Conservation (phyloP, 768 basidiomycete genomes). For the Kwoniella sp. region DNA sequence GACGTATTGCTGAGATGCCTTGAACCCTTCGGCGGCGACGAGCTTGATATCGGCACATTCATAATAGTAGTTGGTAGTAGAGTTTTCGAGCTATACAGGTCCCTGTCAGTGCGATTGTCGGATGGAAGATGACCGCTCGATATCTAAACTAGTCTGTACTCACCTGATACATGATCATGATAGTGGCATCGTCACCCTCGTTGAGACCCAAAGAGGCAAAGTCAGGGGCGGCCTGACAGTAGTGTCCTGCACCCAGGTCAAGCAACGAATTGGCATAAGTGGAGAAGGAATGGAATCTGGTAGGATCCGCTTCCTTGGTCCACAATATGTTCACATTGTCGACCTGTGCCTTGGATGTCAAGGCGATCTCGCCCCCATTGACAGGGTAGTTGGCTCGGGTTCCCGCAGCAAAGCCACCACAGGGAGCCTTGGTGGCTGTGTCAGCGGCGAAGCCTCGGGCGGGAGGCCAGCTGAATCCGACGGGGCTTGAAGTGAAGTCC, state of each 20-base stretch:
- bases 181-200: slow-evolving; percentile 32
- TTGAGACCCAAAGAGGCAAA: slow-evolving; percentile 29
- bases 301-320: slow-evolving; percentile 25
- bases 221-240: slow-evolving; percentile 39
- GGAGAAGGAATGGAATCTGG: slow-evolving; percentile 32
- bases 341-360: slow-evolving; percentile 25
- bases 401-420: slow-evolving; percentile 26
- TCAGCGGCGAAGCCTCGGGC: slow-evolving; percentile 20
- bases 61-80: slow-evolving; percentile 25
- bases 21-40: slow-evolving; percentile 21
- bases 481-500: slow-evolving; percentile 17
- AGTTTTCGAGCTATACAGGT: slow-evolving; percentile 26
- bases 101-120: too few relatives aligned
- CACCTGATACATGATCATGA: slow-evolving; percentile 35
- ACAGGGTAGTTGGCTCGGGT: slow-evolving; percentile 22
- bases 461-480: slow-evolving; percentile 17
- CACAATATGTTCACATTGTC: slow-evolving; percentile 33
- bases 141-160: too few relatives aligned
- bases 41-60: slow-evolving; percentile 44
- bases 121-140: too few relatives aligned
- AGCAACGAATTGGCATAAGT: slow-evolving; percentile 28
- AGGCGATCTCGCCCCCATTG: slow-evolving; percentile 34
- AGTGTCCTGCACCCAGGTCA: slow-evolving; percentile 30
- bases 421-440: slow-evolving; percentile 25
- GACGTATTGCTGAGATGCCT: slow-evolving; percentile 23